Conservation (phyloP, 495 filamentous ascomycete species). For the Tetracladium setigerum region DNA sequence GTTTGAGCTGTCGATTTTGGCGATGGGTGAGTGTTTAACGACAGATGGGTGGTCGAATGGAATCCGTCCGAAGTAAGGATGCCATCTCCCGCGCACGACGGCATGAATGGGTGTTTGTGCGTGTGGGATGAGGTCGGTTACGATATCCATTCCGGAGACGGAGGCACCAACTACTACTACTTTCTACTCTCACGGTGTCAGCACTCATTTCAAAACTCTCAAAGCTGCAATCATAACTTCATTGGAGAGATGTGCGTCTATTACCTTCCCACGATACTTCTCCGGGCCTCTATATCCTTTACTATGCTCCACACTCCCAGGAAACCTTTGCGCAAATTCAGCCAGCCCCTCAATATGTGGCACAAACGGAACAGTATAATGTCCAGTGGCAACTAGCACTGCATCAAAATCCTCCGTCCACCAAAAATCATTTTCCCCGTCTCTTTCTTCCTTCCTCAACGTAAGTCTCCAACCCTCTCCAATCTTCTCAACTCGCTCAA, state of each 20-base stretch:
- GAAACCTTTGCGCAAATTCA: constrained; percentile 48
- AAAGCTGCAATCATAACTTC: no score
- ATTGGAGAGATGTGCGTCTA: neutral
- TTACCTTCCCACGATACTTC: constrained; percentile 30
- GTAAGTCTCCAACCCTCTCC: constrained; percentile 27
- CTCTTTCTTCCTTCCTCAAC: constrained; percentile 20
- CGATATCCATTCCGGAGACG: constrained; percentile 75
- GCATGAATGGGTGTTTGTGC: constrained; percentile 23
- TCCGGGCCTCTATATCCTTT: constrained; percentile 62
- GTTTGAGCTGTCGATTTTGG: constrained; percentile 29
- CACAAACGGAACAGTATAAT: constrained; percentile 64
- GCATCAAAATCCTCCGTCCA: constrained; percentile 60
- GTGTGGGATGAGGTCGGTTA: constrained; percentile 25
- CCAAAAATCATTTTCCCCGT: constrained; percentile 26
- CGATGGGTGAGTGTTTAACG: constrained; percentile 28
- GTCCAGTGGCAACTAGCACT: constrained; percentile 72
- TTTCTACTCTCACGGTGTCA: constrained; percentile 27
- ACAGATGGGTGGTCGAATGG: constrained; percentile 43
- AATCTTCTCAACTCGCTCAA: constrained; percentile 26
- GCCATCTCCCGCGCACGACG: constrained; percentile 17
- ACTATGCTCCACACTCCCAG: constrained; percentile 62
- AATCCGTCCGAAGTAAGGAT: neutral
- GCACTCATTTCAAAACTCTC: no score
- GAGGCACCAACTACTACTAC: constrained; percentile 66
- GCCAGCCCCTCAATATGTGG: constrained; percentile 52